These are phyloP conservation scores for Penium margaritaceum DNA, from an alignment of 139 green algal species.

Conservation along the genomic window DNA sequence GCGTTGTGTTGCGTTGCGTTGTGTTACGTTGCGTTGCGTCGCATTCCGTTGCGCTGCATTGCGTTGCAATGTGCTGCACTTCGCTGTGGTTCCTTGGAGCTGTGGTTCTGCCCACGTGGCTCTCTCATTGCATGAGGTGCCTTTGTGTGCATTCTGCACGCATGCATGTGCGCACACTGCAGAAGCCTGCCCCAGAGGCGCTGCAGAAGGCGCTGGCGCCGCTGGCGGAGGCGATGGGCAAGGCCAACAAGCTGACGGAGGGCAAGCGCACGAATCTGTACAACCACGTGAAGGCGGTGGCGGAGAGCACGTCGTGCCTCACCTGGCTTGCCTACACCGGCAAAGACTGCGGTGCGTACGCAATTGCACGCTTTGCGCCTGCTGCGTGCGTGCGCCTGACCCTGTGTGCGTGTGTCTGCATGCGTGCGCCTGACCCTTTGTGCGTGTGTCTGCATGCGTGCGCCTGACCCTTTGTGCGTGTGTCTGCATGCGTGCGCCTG, in stretches of 20 bases:
- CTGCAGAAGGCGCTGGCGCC: conserved; percentile 65
- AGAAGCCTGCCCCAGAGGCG: conserved; percentile 21
- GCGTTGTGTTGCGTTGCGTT: no score
- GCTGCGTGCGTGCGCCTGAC: no score
- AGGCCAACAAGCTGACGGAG: conserved; percentile 51
- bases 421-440: no score
- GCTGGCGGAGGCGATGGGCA: conserved; percentile 59
- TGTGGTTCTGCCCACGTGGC: neutral
- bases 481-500: no score
- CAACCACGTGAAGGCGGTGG: conserved; percentile 63
- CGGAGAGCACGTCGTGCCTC: conserved; percentile 66
- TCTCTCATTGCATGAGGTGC: neutral
- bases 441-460: no score
- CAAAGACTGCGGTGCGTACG: conserved; percentile 68
- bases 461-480: no score
- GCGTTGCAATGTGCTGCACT: neutral
- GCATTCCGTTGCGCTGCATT: neutral
- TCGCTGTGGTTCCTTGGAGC: neutral
- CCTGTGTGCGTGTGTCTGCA: no score
- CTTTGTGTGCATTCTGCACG: neutral
- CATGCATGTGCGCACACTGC: neutral
- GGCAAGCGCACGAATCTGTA: conserved; percentile 53
- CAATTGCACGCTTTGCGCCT: no score
- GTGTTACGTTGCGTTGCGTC: no score
- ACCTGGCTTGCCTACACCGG: conserved; percentile 76